Conservation (phyloP, 306 rosid genomes). For the Medicago arabica region DNA sequence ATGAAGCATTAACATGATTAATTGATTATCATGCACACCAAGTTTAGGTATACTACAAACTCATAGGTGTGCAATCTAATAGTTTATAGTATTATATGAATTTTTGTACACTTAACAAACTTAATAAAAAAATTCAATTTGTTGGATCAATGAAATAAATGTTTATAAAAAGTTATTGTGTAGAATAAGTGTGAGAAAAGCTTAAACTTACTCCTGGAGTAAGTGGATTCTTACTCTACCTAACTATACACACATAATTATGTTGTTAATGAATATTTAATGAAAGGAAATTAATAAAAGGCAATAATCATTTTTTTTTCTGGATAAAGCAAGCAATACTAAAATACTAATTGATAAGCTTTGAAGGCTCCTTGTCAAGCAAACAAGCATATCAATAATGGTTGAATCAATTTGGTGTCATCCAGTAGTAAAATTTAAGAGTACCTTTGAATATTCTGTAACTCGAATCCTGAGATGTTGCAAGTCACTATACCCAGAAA, state of each 20-base stretch:
- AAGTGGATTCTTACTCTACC: conserved; percentile 19
- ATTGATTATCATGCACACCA: conserved; percentile 7
- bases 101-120: neutral
- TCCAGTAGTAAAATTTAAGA: conserved; percentile 24
- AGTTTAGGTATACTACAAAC: neutral
- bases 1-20: neutral
- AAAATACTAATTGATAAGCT: conserved; percentile 27
- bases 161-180: neutral
- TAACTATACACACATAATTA: neutral
- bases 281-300: conserved; percentile 11
- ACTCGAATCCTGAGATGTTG: conserved; percentile 67
- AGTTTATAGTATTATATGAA: neutral
- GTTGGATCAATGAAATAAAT: conserved; percentile 11
- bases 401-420: conserved; percentile 38
- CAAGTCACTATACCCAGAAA: conserved; percentile 52
- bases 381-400: conserved; percentile 42
- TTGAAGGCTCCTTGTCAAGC: conserved; percentile 35
- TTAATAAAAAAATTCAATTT: neutral
- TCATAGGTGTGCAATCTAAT: conserved; percentile 4
- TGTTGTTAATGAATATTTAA: conserved; percentile 20
- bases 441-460: conserved; percentile 75
- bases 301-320: conserved; percentile 1
- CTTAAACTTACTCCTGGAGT: neutral
- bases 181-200: neutral
- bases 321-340: conserved; percentile 17